Evolutionary conservation across 768 basidiomycete genomes (phyloP).

Genomic region (Pleurotus salmoneostramineus): DNA sequence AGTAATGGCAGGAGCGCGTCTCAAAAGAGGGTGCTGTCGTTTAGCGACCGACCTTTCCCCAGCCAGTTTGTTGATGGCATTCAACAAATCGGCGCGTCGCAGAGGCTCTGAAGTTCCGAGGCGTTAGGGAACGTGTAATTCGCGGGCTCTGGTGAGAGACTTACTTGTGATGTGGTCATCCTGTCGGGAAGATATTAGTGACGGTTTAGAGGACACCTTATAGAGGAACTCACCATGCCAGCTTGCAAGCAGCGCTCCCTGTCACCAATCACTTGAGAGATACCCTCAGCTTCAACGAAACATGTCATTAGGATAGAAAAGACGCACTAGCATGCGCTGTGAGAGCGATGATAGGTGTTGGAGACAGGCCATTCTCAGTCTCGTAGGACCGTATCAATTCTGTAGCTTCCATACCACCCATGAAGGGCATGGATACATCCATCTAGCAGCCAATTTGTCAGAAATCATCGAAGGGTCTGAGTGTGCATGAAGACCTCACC

Average conservation of each 20-base stretch:
- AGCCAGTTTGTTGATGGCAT: constrained; percentile 56
- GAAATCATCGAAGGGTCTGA: too few relatives aligned
- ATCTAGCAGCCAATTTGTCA: constrained; percentile 48
- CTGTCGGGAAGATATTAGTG: neutral
- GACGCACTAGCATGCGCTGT: constrained; percentile 94
- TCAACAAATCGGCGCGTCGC: constrained; percentile 53
- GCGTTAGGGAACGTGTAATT: neutral
- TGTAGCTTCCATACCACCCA: constrained; percentile 98
- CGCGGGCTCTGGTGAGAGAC: neutral
- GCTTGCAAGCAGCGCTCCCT: constrained; percentile 72
- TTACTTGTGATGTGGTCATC: constrained; percentile 32
- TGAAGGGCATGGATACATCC: constrained; percentile 98
- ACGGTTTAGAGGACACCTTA: constrained; percentile 1
- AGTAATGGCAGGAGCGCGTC: constrained; percentile 3
- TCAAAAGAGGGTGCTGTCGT: constrained; percentile 8
- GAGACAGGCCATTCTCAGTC: constrained; percentile 58
- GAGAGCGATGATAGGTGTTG: constrained; percentile 91
- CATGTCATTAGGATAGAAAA: neutral
- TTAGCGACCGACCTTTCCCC: constrained; percentile 24
- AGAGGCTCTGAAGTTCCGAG: constrained; percentile 33
- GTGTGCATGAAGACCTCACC: constrained; percentile 38
- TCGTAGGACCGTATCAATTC: constrained; percentile 88
- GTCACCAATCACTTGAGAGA: constrained; percentile 77
- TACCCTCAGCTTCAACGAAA: neutral
- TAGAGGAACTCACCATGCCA: constrained; percentile 42